Evolutionary conservation across 345 rosid species (phyloP).

Genomic region (Salix purpurea): DNA sequence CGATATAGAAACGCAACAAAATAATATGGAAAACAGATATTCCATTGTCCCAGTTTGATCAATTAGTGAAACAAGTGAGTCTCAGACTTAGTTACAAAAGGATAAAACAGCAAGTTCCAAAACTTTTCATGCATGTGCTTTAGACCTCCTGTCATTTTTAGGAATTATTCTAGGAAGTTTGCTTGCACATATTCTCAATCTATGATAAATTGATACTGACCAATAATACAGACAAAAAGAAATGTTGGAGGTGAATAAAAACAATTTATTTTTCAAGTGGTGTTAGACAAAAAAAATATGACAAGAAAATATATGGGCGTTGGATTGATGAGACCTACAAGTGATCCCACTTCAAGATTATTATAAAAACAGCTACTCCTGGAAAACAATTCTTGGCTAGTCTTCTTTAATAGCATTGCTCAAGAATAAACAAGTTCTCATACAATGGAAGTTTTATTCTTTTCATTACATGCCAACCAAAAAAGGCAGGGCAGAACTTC

Average conservation of each 20-base stretch:
- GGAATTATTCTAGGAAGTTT: background rate
- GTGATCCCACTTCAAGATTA: too few species aligned
- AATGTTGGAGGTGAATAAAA: too few species aligned
- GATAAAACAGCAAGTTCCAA: background rate
- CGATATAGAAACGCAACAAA: background rate
- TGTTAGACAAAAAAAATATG: too few species aligned
- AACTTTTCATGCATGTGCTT: background rate
- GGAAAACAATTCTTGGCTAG: too few species aligned
- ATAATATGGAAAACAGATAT: background rate
- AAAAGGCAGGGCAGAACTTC: background rate
- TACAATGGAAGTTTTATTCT: background rate
- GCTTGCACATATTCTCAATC: background rate
- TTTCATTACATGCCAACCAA: background rate
- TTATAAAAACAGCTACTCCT: too few species aligned
- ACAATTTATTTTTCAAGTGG: too few species aligned
- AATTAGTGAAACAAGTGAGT: background rate
- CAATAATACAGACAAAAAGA: too few species aligned
- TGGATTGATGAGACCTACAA: too few species aligned
- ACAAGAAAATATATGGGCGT: too few species aligned
- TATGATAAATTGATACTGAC: too few species aligned
- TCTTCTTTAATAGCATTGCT: too few species aligned
- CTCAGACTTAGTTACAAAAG: background rate
- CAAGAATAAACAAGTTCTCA: too few species aligned
- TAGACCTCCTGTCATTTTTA: background rate
- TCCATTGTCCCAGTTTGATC: background rate